Base-by-base conservation (phyloP, 2,329 filamentous ascomycete species). In the Fusarium robinianum region DNA sequence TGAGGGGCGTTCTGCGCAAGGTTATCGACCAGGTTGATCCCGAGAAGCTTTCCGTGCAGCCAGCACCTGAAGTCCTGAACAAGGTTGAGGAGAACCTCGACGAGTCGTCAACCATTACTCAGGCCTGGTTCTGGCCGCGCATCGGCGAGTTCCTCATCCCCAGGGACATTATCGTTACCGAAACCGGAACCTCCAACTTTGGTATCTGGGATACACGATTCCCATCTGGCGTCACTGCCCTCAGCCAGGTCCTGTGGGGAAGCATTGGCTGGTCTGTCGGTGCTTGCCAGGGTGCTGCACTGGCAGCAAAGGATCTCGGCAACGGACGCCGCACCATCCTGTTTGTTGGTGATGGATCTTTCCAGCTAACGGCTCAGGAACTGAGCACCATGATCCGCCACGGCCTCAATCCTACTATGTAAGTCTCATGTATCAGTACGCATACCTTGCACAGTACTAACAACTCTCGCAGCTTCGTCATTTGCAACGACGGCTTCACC, bases 401-500 rank as follows among this genome's bases (percentile, higher is more conserved):
- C 48, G 76, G 79, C 16, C 73, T 95, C 44, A 84, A 85, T 50
- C 81, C 88, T 14, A 92, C 90, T 61, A 84, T 95, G 78, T 86
- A 70, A 73, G 81, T 71, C 18, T 21, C 5, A 36, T 15, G 7
- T 10, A 6, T 10, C n/a, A 10, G 4, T 8, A 8, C 15, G 18
- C 6, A 11, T 17, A 11, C 3, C 23, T 11, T 22, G 5, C 10
- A 15, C 18, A 18, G n/a, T 34, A 33, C 57, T 66, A 49, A 67
- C 43, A 27, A 6, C 36, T n/a, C 9, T 22, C 23, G 4, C 41
- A 82, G 80, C 51, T 92, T 95, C 65, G 77, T 94, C 51, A 85
- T 95, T 56, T 90, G 87, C 76, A 95, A 95, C 65, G 82, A 91
- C 26, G 90, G 90, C 8, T 95, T 88, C 71, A 94, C 90, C 8